phyloP scores from a whole-genome alignment of 2,329 filamentous ascomycete genomes.

The Exophiala viscosa region DNA sequence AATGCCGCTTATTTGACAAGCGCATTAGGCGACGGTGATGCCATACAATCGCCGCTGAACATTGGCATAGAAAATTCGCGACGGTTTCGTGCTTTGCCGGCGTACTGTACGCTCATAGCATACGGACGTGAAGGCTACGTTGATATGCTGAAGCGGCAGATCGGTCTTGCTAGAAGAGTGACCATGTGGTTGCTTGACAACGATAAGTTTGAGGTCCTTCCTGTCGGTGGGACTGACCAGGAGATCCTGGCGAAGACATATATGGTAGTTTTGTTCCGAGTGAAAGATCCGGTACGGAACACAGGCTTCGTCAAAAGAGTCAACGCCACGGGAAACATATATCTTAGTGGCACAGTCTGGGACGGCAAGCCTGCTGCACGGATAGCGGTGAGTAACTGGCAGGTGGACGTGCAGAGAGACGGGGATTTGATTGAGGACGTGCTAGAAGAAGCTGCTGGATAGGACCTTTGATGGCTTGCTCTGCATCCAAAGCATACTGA shows the following conservation, averaged over 20 bases:
- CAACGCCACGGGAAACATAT: conserved; percentile 70
- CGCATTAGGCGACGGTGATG: conserved; percentile 33
- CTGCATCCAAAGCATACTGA: neutral
- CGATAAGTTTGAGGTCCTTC: conserved; percentile 64
- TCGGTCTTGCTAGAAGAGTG: conserved; percentile 65
- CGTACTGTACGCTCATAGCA: conserved; percentile 73
- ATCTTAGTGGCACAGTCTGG: conserved; percentile 80
- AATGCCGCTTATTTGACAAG: conserved; percentile 67
- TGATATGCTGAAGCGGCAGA: conserved; percentile 68
- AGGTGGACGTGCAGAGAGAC: conserved; percentile 66
- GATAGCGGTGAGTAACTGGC: conserved; percentile 86
- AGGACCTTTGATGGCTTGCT: neutral
- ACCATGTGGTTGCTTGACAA: conserved; percentile 61
- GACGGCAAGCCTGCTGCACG: conserved; percentile 68
- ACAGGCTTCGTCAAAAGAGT: conserved; percentile 64
- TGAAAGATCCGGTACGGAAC: conserved; percentile 64
- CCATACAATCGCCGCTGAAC: conserved; percentile 76
- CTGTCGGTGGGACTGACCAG: conserved; percentile 39
- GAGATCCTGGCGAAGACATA: conserved; percentile 54
- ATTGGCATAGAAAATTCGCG: conserved; percentile 88
- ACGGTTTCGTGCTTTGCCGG: conserved; percentile 83
- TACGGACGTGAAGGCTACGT: conserved; percentile 69
- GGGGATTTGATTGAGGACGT: conserved; percentile 62
- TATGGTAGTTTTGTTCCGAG: conserved; percentile 74
- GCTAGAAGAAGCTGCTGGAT: conserved; percentile 47